Conservation (phyloP, 2,329 filamentous ascomycete species). For the Ascochyta viciae-villosae region DNA sequence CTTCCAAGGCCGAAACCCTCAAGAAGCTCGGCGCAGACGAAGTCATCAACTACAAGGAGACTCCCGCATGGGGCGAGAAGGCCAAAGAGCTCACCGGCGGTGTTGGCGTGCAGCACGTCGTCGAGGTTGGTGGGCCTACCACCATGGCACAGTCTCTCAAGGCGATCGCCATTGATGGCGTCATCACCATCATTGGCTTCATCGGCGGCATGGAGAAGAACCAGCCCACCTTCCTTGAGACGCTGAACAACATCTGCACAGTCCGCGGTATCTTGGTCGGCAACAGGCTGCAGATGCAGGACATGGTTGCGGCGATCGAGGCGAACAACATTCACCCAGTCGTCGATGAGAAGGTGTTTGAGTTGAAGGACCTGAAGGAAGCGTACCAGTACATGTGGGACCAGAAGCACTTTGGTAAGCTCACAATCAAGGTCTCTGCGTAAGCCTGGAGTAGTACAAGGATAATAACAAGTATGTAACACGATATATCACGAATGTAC, state of each 20-base stretch:
- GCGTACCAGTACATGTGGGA: constrained; percentile 59
- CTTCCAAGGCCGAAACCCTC: constrained; percentile 58
- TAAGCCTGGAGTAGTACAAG: neutral
- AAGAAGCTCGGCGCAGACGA: constrained; percentile 63
- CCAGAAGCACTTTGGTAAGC: constrained; percentile 55
- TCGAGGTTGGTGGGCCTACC: constrained; percentile 71
- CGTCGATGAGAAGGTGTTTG: constrained; percentile 65
- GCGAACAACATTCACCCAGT: constrained; percentile 65
- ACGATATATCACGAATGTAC: neutral
- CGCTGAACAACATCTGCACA: constrained; percentile 57
- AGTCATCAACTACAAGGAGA: constrained; percentile 64
- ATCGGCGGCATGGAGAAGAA: constrained; percentile 58
- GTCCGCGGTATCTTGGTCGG: constrained; percentile 66
- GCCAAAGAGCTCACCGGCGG: constrained; percentile 60
- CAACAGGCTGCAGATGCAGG: constrained; percentile 62
- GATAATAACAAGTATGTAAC: neutral
- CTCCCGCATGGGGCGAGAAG: constrained; percentile 61
- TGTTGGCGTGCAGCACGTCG: constrained; percentile 66
- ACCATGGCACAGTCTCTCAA: constrained; percentile 62
- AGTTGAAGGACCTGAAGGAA: constrained; percentile 59
- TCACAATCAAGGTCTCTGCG: constrained; percentile 40
- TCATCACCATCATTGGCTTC: constrained; percentile 64
- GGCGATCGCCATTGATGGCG: constrained; percentile 61
- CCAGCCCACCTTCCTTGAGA: constrained; percentile 61
- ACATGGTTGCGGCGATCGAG: constrained; percentile 66